Evolutionary conservation across 768 basidiomycete species (phyloP), one percentile per base, ranked within the genome.

Genomic region (Auricularia auricula-judae): DNA sequence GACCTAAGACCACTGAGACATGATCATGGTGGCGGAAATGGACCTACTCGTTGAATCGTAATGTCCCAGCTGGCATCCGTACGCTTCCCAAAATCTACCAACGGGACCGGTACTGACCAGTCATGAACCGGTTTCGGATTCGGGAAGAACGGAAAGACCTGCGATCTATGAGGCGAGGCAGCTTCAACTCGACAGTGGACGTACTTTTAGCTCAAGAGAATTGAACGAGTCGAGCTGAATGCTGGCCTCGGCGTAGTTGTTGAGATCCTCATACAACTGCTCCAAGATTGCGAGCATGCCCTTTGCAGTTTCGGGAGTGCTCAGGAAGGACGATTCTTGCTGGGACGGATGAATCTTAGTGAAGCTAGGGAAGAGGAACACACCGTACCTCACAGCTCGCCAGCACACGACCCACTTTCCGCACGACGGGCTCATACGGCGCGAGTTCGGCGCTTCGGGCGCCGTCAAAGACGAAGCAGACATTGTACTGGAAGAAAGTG

Each of bases 21-120:
- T 23, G 12, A 12, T 7, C 23, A 23, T 21, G 16, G 62, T 33
- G 14, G 18, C 33, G 33, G 43, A 21, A 16, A 39, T 18, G 34
- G n/a, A 39, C 36, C 61, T 10, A 16, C 14, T 47, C 39, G 11
- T 14, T 35, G 58, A 23, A 98, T 89, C 3, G 97, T 96, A 47
- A 98, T 79, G 75, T 99, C 97, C 97, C 97, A 98, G 69, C 93
- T 96, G 23, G 86, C 86, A 70, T 97, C 92, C 36, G 87, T 82
- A 66, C 93, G 80, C 67, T 85, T 89, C 1, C 83, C 78, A 36
- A 98, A 78, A 70, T 91, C 88, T 65, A 97, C 90, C 4, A 98
- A 80, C 1, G 93, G 86, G 5, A 98, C 78, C 0, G 97, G 97
- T 1, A 98, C 97, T 78, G 91, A 87, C 97, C 97, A 99, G 70